Percentiles rank a stretch among this genome's conserved stretches.
Evolutionary conservation across 306 rosid species (phyloP).

Genomic region (Corylus heterophylla): DNA sequence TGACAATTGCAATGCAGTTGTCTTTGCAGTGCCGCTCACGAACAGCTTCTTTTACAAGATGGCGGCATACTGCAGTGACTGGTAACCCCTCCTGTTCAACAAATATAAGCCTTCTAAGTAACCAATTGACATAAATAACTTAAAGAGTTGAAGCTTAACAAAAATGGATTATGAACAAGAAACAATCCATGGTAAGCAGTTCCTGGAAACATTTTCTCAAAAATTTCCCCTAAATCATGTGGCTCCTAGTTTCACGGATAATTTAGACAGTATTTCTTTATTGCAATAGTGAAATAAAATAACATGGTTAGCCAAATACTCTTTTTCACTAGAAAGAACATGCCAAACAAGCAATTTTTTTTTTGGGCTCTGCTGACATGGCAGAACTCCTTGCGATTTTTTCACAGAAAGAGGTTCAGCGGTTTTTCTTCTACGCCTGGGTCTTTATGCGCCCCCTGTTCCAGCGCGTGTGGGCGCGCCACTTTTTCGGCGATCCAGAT

Average conservation of each 20-base stretch:
- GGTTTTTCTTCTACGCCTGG: too few relatives aligned
- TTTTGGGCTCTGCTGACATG: too few relatives aligned
- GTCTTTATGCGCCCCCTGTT: too few relatives aligned
- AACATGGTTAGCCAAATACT: too few relatives aligned
- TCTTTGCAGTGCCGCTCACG: slow-evolving; percentile 86
- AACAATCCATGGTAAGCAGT: neutral
- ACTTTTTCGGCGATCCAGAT: too few relatives aligned
- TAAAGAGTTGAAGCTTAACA: neutral
- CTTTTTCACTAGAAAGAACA: neutral
- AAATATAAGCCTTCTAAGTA: slow-evolving; percentile 4
- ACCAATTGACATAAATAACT: neutral
- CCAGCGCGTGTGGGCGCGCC: too few relatives aligned
- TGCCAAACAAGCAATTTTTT: neutral
- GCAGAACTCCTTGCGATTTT: too few relatives aligned
- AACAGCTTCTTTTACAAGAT: slow-evolving; percentile 76
- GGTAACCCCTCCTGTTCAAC: slow-evolving; percentile 67
- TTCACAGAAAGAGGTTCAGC: too few relatives aligned
- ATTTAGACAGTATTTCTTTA: neutral
- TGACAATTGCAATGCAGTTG: slow-evolving; percentile 79
- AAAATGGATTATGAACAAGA: neutral
- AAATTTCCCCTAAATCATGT: neutral
- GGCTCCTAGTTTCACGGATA: neutral
- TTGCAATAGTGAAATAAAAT: too few relatives aligned
- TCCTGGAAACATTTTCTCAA: neutral
- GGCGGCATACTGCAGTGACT: slow-evolving; percentile 61